These are phyloP conservation scores for Ceratocystis huliohia DNA, from an alignment of 2,329 filamentous ascomycete species.

Conservation along the genomic window DNA sequence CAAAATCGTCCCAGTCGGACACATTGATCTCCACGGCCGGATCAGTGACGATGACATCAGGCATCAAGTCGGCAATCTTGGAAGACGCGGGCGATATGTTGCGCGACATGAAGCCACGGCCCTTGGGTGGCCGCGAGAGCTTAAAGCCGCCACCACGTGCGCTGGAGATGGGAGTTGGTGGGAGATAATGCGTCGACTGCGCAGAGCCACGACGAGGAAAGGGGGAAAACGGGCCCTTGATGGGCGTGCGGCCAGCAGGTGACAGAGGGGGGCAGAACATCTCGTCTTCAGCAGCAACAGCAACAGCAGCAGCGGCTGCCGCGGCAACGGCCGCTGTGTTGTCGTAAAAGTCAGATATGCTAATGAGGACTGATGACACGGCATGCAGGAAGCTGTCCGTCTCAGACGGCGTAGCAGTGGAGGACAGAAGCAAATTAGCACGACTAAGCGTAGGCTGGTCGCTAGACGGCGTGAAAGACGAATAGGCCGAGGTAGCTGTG, in stretches of 20 bases:
- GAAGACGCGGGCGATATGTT: slow-evolving; percentile 16
- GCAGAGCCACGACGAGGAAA: slow-evolving; percentile 24
- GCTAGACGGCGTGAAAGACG: slow-evolving; percentile 16
- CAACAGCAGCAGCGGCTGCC: neutral
- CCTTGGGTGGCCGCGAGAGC: slow-evolving; percentile 19
- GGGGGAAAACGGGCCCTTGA: slow-evolving; percentile 27
- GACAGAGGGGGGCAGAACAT: slow-evolving; percentile 16
- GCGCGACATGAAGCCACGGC: slow-evolving; percentile 13
- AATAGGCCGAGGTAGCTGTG: slow-evolving; percentile 26
- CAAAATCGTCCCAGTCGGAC: slow-evolving; percentile 16
- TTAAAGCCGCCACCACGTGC: slow-evolving; percentile 13
- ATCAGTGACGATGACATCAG: neutral
- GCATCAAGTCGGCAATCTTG: neutral
- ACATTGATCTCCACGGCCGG: slow-evolving; percentile 16
- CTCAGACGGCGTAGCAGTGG: slow-evolving; percentile 41
- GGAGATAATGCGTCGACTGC: slow-evolving; percentile 11
- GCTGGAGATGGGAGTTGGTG: slow-evolving; percentile 13
- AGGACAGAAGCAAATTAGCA: slow-evolving; percentile 45
- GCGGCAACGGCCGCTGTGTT: neutral
- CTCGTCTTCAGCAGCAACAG: neutral
- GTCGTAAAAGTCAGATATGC: slow-evolving; percentile 27
- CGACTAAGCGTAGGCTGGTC: slow-evolving; percentile 33
- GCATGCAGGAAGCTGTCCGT: slow-evolving; percentile 41
- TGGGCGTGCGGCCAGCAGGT: slow-evolving; percentile 25
- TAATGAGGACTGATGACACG: slow-evolving; percentile 38